Conservation (phyloP, 306 rosid genomes). For the Prunus davidiana region DNA sequence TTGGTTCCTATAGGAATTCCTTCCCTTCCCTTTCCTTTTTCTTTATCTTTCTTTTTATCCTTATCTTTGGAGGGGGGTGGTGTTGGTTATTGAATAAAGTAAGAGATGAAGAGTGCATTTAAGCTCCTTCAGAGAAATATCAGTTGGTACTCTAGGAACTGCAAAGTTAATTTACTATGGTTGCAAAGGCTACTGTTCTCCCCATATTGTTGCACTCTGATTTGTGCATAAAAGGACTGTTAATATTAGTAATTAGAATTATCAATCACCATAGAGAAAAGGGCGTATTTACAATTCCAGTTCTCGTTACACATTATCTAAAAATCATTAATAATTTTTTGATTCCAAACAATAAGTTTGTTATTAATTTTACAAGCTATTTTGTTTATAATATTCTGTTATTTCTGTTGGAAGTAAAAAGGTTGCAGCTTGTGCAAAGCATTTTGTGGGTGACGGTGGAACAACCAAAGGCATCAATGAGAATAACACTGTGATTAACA, state of each 20-base stretch:
- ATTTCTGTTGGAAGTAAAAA: conserved; percentile 15
- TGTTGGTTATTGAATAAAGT: too few species aligned
- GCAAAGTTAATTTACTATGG: neutral
- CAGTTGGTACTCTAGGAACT: too few species aligned
- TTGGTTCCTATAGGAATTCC: neutral
- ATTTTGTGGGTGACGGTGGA: conserved; percentile 42
- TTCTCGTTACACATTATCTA: neutral
- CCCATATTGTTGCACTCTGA: neutral
- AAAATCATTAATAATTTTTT: neutral
- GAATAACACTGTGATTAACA: conserved; percentile 22
- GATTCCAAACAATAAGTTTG: neutral
- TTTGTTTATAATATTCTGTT: neutral
- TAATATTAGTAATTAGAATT: neutral
- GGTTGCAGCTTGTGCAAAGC: conserved; percentile 46
- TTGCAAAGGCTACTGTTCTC: neutral
- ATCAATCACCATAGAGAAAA: neutral
- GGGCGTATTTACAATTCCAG: neutral
- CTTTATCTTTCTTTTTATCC: neutral
- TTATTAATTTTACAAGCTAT: neutral
- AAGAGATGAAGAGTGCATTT: too few species aligned
- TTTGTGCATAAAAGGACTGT: neutral
- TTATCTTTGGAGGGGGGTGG: too few species aligned
- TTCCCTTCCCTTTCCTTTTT: neutral
- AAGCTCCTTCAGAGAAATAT: too few species aligned
- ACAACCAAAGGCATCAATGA: conserved; percentile 37